Evolutionary conservation across 495 filamentous ascomycete species (phyloP).

Genomic region (Daldinia caldariorum): DNA sequence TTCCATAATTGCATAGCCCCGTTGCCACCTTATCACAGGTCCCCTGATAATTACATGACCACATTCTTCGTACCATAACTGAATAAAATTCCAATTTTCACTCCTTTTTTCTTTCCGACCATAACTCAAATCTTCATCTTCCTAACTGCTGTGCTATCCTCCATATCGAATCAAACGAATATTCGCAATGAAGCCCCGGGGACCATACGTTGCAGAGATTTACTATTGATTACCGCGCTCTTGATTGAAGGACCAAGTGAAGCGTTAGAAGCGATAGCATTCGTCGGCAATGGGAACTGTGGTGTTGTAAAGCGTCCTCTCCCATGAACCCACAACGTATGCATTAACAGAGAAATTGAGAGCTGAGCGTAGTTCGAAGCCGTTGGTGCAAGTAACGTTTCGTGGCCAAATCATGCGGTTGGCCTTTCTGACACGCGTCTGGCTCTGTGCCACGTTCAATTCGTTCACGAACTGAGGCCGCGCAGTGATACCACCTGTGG

Average conservation of each 20-base stretch:
- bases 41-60: slow-evolving; percentile 33
- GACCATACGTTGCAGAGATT: slow-evolving; percentile 2
- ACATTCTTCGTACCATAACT: slow-evolving; percentile 24
- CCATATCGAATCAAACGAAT: slow-evolving; percentile 11
- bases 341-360: slow-evolving; percentile 39
- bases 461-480: slow-evolving; percentile 38
- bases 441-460: slow-evolving; percentile 31
- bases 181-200: slow-evolving; percentile 9
- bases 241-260: neutral
- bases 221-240: neutral
- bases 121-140: slow-evolving; percentile 9
- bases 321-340: slow-evolving; percentile 27
- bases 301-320: slow-evolving; percentile 30
- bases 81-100: slow-evolving; percentile 28
- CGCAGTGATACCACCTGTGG: slow-evolving; percentile 28
- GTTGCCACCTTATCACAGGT: slow-evolving; percentile 13
- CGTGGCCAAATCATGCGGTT: slow-evolving; percentile 36
- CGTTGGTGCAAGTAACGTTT: slow-evolving; percentile 33
- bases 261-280: slow-evolving; percentile 32
- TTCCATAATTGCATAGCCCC: slow-evolving; percentile 12
- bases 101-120: neutral
- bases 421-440: slow-evolving; percentile 30
- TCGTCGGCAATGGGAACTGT: slow-evolving; percentile 35
- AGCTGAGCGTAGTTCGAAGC: slow-evolving; percentile 35
- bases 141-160: slow-evolving; percentile 16